A percentile compares a stretch with the other conserved stretches of the same genome.
These are phyloP conservation scores for Ustilago bromivora DNA, from an alignment of 1,284 basidiomycete species.

Conservation along the genomic window DNA sequence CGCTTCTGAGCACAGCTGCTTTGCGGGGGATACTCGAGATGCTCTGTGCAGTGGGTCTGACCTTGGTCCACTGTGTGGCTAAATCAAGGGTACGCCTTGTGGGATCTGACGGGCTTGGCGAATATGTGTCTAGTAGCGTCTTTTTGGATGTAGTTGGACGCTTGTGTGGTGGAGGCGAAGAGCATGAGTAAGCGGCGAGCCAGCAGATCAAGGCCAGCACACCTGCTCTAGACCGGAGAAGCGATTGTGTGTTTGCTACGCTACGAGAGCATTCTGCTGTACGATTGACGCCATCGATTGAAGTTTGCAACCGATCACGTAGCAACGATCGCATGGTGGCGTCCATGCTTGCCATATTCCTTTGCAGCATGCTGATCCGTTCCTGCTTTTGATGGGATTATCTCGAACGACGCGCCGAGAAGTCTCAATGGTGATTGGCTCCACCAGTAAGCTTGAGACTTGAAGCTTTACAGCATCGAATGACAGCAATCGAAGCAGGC, in stretches of 20 bases:
- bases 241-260: slow-evolving; percentile 22
- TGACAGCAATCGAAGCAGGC: not conserved
- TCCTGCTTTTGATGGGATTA: not conserved
- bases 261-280: slow-evolving; percentile 31
- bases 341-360: slow-evolving; percentile 25
- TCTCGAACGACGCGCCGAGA: not conserved
- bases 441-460: not conserved
- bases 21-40: slow-evolving; percentile 16
- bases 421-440: not conserved
- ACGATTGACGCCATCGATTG: slow-evolving; percentile 38
- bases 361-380: slow-evolving; percentile 16
- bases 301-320: slow-evolving; percentile 37
- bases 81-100: slow-evolving; percentile 8
- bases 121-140: not conserved
- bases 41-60: not conserved
- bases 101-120: not conserved
- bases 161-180: slow-evolving; percentile 16
- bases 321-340: slow-evolving; percentile 35
- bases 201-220: slow-evolving; percentile 42
- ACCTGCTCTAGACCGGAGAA: slow-evolving; percentile 36
- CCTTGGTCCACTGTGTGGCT: not conserved
- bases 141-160: not conserved
- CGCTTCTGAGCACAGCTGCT: slow-evolving; percentile 29
- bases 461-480: slow-evolving; percentile 9
- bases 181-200: slow-evolving; percentile 43